Conservation (phyloP, 2,329 filamentous ascomycete species). For the Fusarium redolens region DNA sequence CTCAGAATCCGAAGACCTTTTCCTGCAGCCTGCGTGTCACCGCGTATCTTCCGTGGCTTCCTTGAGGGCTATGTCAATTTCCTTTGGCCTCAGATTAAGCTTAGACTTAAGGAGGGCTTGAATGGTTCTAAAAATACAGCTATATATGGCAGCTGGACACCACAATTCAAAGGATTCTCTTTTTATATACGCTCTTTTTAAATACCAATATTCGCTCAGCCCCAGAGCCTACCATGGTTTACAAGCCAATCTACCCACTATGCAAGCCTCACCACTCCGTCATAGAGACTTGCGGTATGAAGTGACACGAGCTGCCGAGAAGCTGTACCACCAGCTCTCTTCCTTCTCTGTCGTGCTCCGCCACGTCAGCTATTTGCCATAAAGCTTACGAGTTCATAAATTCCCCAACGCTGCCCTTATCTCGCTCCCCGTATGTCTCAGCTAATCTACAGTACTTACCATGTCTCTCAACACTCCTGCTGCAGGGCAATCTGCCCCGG, state of each 20-base stretch:
- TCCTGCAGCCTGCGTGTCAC: background rate
- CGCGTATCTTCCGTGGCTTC: background rate
- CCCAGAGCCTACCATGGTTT: background rate
- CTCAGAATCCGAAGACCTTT: background rate
- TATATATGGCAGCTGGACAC: fast-evolving
- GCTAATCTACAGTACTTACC: background rate
- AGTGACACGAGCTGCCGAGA: background rate
- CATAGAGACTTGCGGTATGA: fast-evolving
- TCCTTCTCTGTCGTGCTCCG: background rate
- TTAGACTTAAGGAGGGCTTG: background rate
- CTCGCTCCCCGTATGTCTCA: background rate
- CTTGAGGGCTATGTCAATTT: background rate
- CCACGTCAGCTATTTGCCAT: slow-evolving; percentile 8
- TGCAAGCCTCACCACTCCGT: background rate
- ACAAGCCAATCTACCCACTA: background rate
- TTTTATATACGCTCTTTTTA: background rate
- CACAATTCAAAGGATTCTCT: fast-evolving
- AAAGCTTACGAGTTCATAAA: background rate
- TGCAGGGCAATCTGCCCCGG: slow-evolving; percentile 32
- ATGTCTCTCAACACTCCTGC: slow-evolving; percentile 38
- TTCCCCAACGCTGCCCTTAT: background rate
- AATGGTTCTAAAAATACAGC: background rate
- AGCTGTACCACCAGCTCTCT: background rate
- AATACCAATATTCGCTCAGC: background rate
- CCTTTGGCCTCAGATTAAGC: background rate